These are phyloP conservation scores for Bipolaris victoriae DNA, from an alignment of 2,329 filamentous ascomycete species.

Conservation along the genomic window DNA sequence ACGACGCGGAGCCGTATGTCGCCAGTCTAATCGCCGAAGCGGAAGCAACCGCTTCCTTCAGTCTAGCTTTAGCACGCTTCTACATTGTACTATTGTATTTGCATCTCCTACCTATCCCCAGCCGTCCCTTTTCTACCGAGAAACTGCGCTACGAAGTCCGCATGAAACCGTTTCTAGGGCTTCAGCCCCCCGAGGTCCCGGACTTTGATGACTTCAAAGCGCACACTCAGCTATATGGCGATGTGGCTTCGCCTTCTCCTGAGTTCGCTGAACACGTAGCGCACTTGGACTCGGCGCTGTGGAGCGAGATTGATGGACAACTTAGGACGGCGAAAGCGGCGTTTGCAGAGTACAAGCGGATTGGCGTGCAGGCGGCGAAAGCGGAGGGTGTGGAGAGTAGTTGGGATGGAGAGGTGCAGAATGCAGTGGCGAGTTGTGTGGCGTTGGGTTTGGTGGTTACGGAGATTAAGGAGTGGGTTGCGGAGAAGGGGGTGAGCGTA, in stretches of 20 bases:
- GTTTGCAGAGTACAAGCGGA: conserved; percentile 47
- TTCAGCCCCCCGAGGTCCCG: conserved; percentile 72
- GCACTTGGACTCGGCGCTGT: conserved; percentile 20
- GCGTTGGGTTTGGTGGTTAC: conserved; percentile 40
- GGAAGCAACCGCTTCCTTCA: conserved; percentile 34
- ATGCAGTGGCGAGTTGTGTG: conserved; percentile 41
- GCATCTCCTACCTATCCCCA: conserved; percentile 56
- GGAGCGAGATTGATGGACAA: conserved; percentile 35
- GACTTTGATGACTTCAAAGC: conserved; percentile 65
- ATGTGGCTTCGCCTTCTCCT: conserved; percentile 8
- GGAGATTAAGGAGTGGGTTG: conserved; percentile 23
- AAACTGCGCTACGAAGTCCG: conserved; percentile 78
- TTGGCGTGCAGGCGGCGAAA: conserved; percentile 40
- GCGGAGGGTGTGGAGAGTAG: conserved; percentile 46
- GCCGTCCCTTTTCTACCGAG: conserved; percentile 70
- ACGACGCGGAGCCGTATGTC: conserved; percentile 25
- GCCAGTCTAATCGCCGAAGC: conserved; percentile 36
- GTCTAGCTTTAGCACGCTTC: conserved; percentile 55
- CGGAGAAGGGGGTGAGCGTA: neutral
- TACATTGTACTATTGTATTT: conserved; percentile 71
- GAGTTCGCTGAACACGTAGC: conserved; percentile 15
- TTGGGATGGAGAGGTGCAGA: conserved; percentile 48
- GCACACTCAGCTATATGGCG: conserved; percentile 41
- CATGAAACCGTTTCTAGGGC: conserved; percentile 79
- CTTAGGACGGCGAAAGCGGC: conserved; percentile 45